A percentile compares a stretch with the other conserved stretches of the same genome.
Evolutionary conservation across 2,329 filamentous ascomycete species (phyloP).

Genomic region (Fusarium goolgardi): DNA sequence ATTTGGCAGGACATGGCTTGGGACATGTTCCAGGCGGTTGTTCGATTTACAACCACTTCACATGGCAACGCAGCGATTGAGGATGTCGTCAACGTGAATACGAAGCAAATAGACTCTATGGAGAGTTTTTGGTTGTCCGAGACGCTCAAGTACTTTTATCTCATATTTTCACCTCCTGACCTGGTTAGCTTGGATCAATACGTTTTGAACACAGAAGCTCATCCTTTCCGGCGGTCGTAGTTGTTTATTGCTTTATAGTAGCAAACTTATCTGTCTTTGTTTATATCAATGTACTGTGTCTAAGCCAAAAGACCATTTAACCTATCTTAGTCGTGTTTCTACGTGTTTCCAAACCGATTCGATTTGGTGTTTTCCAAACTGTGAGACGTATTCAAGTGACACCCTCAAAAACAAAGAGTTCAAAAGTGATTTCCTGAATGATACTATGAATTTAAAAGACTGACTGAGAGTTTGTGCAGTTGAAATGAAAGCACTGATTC

Average conservation of each 20-base stretch:
- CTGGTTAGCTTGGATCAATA: constrained; percentile 74
- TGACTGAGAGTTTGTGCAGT: background rate
- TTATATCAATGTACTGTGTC: background rate
- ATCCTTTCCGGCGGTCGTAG: constrained; percentile 53
- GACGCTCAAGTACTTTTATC: constrained; percentile 80
- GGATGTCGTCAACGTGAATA: constrained; percentile 54
- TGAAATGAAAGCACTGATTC: background rate
- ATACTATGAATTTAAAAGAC: too few species aligned
- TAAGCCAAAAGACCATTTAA: too few species aligned
- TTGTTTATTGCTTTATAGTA: background rate
- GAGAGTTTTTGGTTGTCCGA: constrained; percentile 80
- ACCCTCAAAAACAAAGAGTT: too few species aligned
- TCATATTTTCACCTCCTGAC: constrained; percentile 75
- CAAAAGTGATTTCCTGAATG: too few species aligned
- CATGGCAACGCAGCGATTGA: constrained; percentile 61
- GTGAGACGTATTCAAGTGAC: too few species aligned
- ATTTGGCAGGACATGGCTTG: constrained; percentile 64
- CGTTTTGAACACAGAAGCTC: constrained; percentile 68
- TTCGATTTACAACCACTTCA: constrained; percentile 59
- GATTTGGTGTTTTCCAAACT: too few species aligned
- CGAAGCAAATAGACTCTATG: constrained; percentile 67
- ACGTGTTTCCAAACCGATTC: too few species aligned
- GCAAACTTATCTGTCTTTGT: background rate
- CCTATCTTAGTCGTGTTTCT: too few species aligned
- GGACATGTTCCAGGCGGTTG: constrained; percentile 63